These are phyloP conservation scores for Neurospora sp. DNA, from an alignment of 2,329 filamentous ascomycete genomes.

Conservation along the genomic window DNA sequence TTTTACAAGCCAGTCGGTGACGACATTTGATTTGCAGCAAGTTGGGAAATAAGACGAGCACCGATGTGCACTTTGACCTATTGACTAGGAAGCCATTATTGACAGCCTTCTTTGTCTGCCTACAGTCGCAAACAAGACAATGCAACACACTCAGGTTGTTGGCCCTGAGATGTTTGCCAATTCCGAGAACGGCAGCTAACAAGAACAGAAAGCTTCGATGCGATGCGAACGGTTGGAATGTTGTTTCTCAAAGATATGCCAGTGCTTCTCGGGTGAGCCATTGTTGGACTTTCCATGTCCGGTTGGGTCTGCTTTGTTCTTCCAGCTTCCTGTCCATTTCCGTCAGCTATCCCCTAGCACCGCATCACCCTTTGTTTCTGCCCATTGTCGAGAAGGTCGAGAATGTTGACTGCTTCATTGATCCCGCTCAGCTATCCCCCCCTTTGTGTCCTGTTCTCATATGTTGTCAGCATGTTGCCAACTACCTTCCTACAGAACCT, in stretches of 20 bases:
- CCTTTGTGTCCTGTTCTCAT: background rate
- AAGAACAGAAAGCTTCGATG: background rate
- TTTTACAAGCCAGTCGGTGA: background rate
- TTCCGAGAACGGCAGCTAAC: background rate
- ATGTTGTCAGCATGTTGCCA: background rate
- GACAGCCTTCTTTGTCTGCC: background rate
- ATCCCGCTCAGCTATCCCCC: background rate
- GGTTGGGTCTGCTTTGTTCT: constrained; percentile 1
- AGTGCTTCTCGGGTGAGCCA: background rate
- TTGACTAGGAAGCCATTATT: background rate
- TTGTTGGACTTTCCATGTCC: background rate
- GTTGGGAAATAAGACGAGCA: background rate
- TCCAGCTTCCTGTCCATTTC: background rate
- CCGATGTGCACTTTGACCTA: background rate
- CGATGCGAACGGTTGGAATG: background rate
- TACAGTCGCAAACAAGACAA: background rate
- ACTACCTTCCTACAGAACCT: background rate
- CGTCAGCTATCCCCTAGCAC: background rate
- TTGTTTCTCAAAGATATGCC: background rate
- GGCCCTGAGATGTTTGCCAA: background rate
- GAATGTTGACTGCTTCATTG: background rate
- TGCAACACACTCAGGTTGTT: background rate
- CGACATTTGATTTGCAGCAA: background rate
- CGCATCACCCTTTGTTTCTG: background rate
- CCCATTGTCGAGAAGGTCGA: background rate